A percentile compares a stretch with the other conserved stretches of the same genome.
These are phyloP conservation scores for Aspergillus sparsus DNA, from an alignment of 495 filamentous ascomycete genomes.

Conservation along the genomic window DNA sequence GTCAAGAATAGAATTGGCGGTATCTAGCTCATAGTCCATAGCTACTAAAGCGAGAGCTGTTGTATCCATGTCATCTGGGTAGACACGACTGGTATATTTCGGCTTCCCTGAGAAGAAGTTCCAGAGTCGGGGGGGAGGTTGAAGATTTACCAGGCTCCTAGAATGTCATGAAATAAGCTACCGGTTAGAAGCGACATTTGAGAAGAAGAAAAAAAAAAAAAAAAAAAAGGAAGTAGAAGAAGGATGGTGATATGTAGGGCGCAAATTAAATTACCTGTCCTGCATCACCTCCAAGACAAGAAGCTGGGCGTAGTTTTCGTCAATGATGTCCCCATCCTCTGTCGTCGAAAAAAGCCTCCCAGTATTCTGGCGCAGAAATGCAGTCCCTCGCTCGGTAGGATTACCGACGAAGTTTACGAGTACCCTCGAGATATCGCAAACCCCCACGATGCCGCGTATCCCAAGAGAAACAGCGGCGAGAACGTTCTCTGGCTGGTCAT, in stretches of 20 bases:
- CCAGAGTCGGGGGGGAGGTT: neutral
- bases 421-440: neutral
- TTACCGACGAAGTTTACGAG: neutral
- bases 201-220: too few relatives aligned
- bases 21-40: neutral
- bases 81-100: neutral
- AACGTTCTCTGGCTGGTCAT: neutral
- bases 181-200: too few relatives aligned
- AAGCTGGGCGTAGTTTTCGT: neutral
- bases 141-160: neutral
- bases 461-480: neutral
- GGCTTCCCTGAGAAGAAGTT: neutral
- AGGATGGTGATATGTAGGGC: too few relatives aligned
- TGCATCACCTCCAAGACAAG: neutral
- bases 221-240: too few relatives aligned
- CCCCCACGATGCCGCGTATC: neutral
- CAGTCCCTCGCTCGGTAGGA: neutral
- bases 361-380: neutral
- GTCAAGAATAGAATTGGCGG: neutral
- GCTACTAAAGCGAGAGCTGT: neutral
- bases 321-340: neutral
- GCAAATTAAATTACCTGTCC: neutral
- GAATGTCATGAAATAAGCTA: too few relatives aligned
- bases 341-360: neutral
- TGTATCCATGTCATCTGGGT: neutral